Percentiles rank a stretch among this genome's conserved stretches.
Conservation (phyloP, 164 flowering plant genomes). For the Tetracentron sinense region DNA sequence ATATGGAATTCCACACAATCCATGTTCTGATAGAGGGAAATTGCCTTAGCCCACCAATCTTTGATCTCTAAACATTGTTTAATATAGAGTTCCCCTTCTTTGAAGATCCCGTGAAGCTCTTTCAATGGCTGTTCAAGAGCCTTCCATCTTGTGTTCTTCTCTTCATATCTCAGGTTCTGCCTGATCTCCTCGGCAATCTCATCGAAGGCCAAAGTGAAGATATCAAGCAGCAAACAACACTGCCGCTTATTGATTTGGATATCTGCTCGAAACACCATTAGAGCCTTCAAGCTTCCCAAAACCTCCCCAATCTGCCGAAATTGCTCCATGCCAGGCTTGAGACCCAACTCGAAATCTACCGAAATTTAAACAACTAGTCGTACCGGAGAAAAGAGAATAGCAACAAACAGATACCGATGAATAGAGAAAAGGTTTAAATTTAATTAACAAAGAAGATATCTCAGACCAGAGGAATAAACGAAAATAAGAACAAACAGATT, state of each 20-base stretch:
- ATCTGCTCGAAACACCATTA: conserved; percentile 65
- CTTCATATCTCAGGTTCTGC: conserved; percentile 57
- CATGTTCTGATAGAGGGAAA: conserved; percentile 56
- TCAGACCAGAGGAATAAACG: neutral
- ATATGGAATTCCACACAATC: conserved; percentile 76
- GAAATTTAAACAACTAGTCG: too few relatives aligned
- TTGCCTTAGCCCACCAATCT: conserved; percentile 66
- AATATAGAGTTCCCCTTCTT: conserved; percentile 70
- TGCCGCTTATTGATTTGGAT: conserved; percentile 63
- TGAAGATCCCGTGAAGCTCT: conserved; percentile 58
- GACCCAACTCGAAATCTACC: too few relatives aligned
- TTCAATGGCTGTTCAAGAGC: conserved; percentile 72
- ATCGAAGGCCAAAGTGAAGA: conserved; percentile 48
- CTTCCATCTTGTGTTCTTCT: conserved; percentile 76
- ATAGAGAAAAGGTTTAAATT: too few relatives aligned
- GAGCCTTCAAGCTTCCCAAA: conserved; percentile 73
- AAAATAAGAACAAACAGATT: neutral
- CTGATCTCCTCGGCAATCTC: conserved; percentile 55
- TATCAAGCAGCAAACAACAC: conserved; percentile 62
- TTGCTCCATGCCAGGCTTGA: conserved; percentile 53
- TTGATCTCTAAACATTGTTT: conserved; percentile 53
- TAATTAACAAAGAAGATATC: too few relatives aligned
- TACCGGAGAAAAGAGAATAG: too few relatives aligned
- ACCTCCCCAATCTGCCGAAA: conserved; percentile 81
- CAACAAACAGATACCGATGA: too few relatives aligned